These are phyloP conservation scores for Erigeron canadensis DNA, from an alignment of 129 eudicot genomes.

Conservation along the genomic window DNA sequence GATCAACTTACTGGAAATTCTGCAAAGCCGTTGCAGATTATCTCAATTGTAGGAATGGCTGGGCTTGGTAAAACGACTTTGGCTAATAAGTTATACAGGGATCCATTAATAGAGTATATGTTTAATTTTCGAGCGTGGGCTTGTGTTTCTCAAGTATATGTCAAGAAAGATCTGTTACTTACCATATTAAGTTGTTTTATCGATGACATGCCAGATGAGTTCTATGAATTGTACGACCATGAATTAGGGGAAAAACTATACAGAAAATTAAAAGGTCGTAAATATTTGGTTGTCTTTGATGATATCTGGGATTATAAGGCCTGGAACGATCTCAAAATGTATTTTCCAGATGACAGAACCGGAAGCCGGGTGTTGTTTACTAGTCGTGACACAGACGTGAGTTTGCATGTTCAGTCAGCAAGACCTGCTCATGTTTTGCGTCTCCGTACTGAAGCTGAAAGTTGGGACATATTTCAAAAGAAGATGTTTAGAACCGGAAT, in stretches of 20 bases:
- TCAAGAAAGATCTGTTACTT: slow-evolving; percentile 16
- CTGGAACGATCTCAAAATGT: slow-evolving; percentile 28
- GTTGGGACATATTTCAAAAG: neutral
- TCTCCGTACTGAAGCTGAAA: neutral
- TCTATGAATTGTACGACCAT: neutral
- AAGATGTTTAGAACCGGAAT: neutral
- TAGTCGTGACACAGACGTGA: slow-evolving; percentile 16
- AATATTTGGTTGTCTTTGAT: slow-evolving; percentile 34
- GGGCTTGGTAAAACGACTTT: slow-evolving; percentile 31
- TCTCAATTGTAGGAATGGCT: slow-evolving; percentile 26
- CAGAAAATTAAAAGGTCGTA: slow-evolving; percentile 14
- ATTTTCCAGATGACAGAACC: slow-evolving; percentile 27
- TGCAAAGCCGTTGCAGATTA: slow-evolving; percentile 11
- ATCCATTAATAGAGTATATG: slow-evolving; percentile 15
- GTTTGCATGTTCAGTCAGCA: neutral
- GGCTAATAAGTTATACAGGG: slow-evolving; percentile 18
- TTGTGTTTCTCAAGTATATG: slow-evolving; percentile 26
- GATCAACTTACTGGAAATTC: slow-evolving; percentile 20
- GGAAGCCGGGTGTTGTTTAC: slow-evolving; percentile 34
- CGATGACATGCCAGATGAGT: neutral
- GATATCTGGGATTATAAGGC: slow-evolving; percentile 29
- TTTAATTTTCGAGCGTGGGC: slow-evolving; percentile 34
- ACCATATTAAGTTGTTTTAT: slow-evolving; percentile 13
- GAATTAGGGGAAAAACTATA: slow-evolving; percentile 23
- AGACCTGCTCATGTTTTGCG: neutral